phyloP scores from a whole-genome alignment of 2,329 filamentous ascomycete species.

The Fonsecaea nubica region DNA sequence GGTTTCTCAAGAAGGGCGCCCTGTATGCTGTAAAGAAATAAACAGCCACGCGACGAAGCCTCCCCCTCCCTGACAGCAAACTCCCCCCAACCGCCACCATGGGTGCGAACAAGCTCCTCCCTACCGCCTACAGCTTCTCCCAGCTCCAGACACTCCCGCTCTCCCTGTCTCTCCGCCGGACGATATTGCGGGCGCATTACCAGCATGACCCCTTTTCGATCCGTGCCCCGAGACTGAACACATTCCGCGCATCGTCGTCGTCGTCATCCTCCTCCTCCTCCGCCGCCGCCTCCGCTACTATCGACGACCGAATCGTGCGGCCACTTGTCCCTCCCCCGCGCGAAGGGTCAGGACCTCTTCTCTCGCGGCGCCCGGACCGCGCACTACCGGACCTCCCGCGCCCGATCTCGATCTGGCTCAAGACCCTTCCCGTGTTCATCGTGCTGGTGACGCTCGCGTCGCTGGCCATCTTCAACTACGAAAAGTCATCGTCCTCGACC shows the following conservation, averaged over 20 bases:
- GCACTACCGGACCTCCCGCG: constrained; percentile 57
- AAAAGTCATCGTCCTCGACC: constrained; percentile 85
- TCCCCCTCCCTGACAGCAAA: too few species aligned
- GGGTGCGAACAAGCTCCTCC: constrained; percentile 15
- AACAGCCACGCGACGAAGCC: too few species aligned
- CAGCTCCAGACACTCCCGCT: constrained; percentile 16
- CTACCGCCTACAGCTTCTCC: not conserved
- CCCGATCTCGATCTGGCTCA: constrained; percentile 63
- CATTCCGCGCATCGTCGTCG: not conserved
- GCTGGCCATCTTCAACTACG: constrained; percentile 98
- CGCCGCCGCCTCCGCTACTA: not conserved
- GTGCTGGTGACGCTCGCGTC: constrained; percentile 72
- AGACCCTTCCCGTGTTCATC: constrained; percentile 81
- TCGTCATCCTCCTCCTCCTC: not conserved
- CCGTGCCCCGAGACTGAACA: not conserved
- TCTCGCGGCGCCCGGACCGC: constrained; percentile 60
- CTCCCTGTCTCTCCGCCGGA: constrained; percentile 10
- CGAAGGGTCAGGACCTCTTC: constrained; percentile 58
- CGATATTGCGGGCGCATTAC: constrained; percentile 4
- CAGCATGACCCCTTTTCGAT: not conserved
- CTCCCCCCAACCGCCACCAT: not conserved
- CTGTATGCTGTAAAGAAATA: too few species aligned
- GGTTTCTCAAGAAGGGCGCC: too few species aligned
- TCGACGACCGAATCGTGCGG: constrained; percentile 14
- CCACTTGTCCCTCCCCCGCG: constrained; percentile 56